These are phyloP conservation scores for Penicillium sp. DNA, from an alignment of 2,329 filamentous ascomycete species.

Conservation along the genomic window DNA sequence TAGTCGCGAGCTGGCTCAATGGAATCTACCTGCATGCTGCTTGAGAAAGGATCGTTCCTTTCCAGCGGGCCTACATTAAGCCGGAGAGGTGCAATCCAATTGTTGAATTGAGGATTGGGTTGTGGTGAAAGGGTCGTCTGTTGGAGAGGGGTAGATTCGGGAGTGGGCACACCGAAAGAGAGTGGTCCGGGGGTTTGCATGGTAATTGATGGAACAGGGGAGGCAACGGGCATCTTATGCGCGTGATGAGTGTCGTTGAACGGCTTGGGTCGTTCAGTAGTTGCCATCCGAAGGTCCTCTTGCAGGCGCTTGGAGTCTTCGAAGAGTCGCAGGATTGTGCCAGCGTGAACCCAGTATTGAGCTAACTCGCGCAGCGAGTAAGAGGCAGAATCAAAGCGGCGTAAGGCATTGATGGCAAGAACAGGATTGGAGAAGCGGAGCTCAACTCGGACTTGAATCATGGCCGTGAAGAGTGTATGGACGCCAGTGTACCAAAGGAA, in stretches of 20 bases:
- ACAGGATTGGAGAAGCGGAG: slow-evolving; percentile 46
- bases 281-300: slow-evolving; percentile 39
- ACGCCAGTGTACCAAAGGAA: slow-evolving; percentile 45
- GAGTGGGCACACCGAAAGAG: slow-evolving; percentile 29
- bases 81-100: slow-evolving; percentile 29
- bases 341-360: slow-evolving; percentile 43
- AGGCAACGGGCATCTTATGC: slow-evolving; percentile 18
- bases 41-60: slow-evolving; percentile 22
- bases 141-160: slow-evolving; percentile 27
- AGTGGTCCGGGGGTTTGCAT: slow-evolving; percentile 21
- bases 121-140: slow-evolving; percentile 23
- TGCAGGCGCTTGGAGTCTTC: slow-evolving; percentile 44
- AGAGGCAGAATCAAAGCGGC: slow-evolving; percentile 43
- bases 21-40: slow-evolving; percentile 27
- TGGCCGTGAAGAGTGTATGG: slow-evolving; percentile 45
- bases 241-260: slow-evolving; percentile 14
- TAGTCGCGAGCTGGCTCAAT: slow-evolving; percentile 35
- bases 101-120: slow-evolving; percentile 27
- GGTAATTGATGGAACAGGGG: slow-evolving; percentile 16
- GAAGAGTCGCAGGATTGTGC: slow-evolving; percentile 43
- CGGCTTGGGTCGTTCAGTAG: slow-evolving; percentile 30
- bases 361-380: slow-evolving; percentile 42
- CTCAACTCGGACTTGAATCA: slow-evolving; percentile 47
- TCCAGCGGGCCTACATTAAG: slow-evolving; percentile 25
- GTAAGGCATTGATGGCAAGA: slow-evolving; percentile 44